These are phyloP conservation scores for Psilocybe subaeruginosa DNA, from an alignment of 768 basidiomycete genomes.

Conservation along the genomic window DNA sequence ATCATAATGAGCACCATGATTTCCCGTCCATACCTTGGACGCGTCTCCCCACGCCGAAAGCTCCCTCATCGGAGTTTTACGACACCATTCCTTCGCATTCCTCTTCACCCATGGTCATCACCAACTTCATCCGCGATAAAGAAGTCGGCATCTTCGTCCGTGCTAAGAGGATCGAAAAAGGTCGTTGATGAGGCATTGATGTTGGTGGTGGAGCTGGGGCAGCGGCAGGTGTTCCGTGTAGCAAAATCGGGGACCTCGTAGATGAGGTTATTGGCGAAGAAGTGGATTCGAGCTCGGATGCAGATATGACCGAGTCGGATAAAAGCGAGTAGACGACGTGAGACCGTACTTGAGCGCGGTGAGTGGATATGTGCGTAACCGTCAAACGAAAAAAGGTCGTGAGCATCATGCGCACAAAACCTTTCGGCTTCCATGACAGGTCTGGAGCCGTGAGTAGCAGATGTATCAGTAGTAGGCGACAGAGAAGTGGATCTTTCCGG, in stretches of 20 bases:
- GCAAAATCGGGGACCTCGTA: not conserved
- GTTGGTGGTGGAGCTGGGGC: not conserved
- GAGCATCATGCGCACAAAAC: no score
- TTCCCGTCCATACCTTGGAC: slow-evolving; percentile 98
- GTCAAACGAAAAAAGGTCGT: no score
- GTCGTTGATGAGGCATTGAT: slow-evolving; percentile 7
- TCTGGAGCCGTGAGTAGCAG: no score
- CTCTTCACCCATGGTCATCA: slow-evolving; percentile 93
- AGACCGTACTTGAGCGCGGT: no score
- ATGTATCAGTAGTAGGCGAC: no score
- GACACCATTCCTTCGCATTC: slow-evolving; percentile 85
- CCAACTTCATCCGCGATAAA: slow-evolving; percentile 91
- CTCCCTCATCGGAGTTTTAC: slow-evolving; percentile 91
- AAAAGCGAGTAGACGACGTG: slow-evolving; percentile 23
- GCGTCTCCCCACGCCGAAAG: slow-evolving; percentile 78
- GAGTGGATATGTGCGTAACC: no score
- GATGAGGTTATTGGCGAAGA: not conserved
- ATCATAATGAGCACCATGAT: slow-evolving; percentile 99
- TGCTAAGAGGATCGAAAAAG: slow-evolving; percentile 70
- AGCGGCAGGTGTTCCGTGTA: not conserved
- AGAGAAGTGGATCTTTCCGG: no score
- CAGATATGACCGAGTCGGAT: slow-evolving; percentile 21
- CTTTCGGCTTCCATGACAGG: no score
- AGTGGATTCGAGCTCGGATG: not conserved
- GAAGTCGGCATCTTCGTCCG: slow-evolving; percentile 89